Base-by-base conservation (phyloP, 2,329 filamentous ascomycete genomes). In the Anisogramma anomala region DNA sequence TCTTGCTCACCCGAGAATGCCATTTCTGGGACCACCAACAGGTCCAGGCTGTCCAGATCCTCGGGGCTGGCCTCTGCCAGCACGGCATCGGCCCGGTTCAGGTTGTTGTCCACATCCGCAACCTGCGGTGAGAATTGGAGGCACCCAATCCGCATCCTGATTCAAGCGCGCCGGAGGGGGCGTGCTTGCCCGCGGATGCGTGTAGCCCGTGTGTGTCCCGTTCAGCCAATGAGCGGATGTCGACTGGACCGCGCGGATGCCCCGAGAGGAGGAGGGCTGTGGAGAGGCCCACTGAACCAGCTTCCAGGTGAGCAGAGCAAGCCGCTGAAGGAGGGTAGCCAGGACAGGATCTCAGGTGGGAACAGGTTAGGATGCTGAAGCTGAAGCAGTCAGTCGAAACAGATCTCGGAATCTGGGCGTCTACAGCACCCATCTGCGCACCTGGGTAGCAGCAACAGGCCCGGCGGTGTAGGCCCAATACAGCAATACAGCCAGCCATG, bases 21-120 rank as follows among this genome's bases (percentile, higher is more conserved):
- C 57, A 89, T 63, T 55, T 89, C 84, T 0, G 84, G 83, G 0
- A 89, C 62, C 0, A 89, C 74, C 0, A 91, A 65, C 22, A 88
- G 67, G 53, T 86, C 81, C 1, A 88, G 34, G n/a, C 69, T 62
- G 50, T 84, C 79, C 2, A 87, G 42, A 11, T 72, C 63, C 1
- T 70, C 60, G 0, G 68, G 61, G 5, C 68, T 60, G 0, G 72
- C 69, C 19, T 55, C 64, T 14, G 60, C 66, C 9, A 89, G 61
- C 3, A 88, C 67, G 0, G 67, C 59, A 49, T 87, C 77, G 46
- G 83, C 83, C 14, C 71, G 71, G 48, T 71, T 72, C 33, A 88
- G 66, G 50, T 89, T 89, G 47, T 81, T 74, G 52, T 82, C 63
- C 25, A 84, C 62, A 41, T 82, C 73, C 38, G 80, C 83, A 32